phyloP scores from a whole-genome alignment of 2,329 filamentous ascomycete genomes.

The Claviceps sp. region DNA sequence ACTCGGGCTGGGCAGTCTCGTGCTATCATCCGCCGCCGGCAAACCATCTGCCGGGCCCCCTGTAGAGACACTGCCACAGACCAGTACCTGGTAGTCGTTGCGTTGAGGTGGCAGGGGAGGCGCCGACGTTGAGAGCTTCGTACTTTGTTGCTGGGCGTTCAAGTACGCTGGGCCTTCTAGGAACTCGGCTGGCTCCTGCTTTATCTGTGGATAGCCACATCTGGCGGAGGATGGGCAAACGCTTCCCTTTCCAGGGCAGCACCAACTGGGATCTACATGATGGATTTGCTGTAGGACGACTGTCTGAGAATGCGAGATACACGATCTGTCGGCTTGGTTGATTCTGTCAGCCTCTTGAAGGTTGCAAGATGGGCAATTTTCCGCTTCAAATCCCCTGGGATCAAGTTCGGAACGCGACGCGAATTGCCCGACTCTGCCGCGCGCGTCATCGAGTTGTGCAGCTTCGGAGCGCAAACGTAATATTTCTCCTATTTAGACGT shows the following conservation, averaged over 20 bases:
- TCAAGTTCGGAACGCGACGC: not conserved
- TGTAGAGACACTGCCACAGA: not conserved
- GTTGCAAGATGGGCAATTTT: not conserved
- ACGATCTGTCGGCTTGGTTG: no score
- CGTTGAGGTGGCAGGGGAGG: not conserved
- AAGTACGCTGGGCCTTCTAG: not conserved
- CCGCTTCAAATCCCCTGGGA: not conserved
- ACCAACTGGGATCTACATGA: not conserved
- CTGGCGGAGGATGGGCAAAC: not conserved
- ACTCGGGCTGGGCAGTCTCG: not conserved
- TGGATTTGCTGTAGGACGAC: not conserved
- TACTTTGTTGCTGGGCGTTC: not conserved
- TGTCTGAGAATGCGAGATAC: no score
- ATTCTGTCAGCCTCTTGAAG: not conserved
- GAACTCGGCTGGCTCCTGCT: not conserved
- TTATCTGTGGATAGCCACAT: not conserved
- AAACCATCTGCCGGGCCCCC: not conserved
- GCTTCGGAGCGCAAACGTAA: not conserved
- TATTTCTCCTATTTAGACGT: not conserved
- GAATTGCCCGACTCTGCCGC: not conserved
- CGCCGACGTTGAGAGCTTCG: not conserved
- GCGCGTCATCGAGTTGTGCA: not conserved
- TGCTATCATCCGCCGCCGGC: not conserved
- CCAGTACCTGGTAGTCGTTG: not conserved
- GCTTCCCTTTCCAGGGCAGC: not conserved